These are phyloP conservation scores for Cyclostephanos invisitatus DNA, from an alignment of 108 stramenopile species.

Conservation along the genomic window DNA sequence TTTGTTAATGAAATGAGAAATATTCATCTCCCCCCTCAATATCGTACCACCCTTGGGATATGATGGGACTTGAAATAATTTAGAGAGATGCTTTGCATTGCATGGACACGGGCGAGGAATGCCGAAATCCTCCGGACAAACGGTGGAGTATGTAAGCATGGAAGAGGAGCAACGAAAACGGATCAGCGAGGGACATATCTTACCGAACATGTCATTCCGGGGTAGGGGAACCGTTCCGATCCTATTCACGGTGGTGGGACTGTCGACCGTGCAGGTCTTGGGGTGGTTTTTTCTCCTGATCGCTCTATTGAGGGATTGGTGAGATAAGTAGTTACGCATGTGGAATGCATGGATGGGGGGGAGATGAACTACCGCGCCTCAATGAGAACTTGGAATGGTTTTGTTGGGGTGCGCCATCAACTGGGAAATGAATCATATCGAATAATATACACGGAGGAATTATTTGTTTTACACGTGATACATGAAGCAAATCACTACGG, in stretches of 20 bases:
- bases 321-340: background rate
- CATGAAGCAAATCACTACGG: background rate
- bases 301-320: constrained; percentile 16
- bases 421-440: background rate
- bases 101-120: background rate
- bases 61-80: background rate
- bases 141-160: background rate
- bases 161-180: constrained; percentile 13
- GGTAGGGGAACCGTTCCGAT: constrained; percentile 23
- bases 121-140: background rate
- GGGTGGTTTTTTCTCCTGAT: constrained; percentile 30
- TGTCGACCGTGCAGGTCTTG: constrained; percentile 24
- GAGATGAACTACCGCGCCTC: too few species aligned
- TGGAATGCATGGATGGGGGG: too few species aligned
- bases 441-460: background rate
- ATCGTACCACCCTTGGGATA: too few species aligned
- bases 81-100: background rate
- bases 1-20: background rate
- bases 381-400: too few species aligned
- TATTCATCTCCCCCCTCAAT: too few species aligned
- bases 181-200: constrained; percentile 30
- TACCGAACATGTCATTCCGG: constrained; percentile 41
- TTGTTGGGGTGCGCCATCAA: too few species aligned
- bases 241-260: constrained; percentile 26
- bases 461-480: background rate